These are phyloP conservation scores for Triticum aestivum DNA, from an alignment of 176 grass and related monocot species.

Conservation along the genomic window DNA sequence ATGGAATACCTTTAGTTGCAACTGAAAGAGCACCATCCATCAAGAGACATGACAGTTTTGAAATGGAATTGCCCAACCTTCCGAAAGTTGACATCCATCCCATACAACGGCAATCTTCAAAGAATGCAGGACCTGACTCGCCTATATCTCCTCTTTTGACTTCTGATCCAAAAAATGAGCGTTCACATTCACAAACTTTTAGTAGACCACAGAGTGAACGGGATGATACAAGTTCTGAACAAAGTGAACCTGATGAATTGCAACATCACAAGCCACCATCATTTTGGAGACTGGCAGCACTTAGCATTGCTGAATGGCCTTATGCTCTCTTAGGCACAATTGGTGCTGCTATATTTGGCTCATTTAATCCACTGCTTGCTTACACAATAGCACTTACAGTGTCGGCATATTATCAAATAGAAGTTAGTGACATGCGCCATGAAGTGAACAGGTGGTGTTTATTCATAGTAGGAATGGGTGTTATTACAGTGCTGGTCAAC, in stretches of 20 bases:
- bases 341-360: slow-evolving; percentile 97
- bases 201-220: slow-evolving; percentile 77
- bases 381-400: slow-evolving; percentile 96
- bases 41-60: slow-evolving; percentile 93
- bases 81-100: slow-evolving; percentile 92
- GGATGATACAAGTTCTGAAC: slow-evolving; percentile 66
- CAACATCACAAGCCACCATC: slow-evolving; percentile 77
- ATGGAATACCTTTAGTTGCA: slow-evolving; percentile 53
- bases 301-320: slow-evolving; percentile 97
- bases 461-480: slow-evolving; percentile 95
- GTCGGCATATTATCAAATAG: slow-evolving; percentile 89
- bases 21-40: slow-evolving; percentile 69
- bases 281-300: slow-evolving; percentile 91
- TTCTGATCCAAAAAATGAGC: slow-evolving; percentile 93
- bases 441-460: slow-evolving; percentile 98
- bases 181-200: slow-evolving; percentile 97
- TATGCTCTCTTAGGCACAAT: slow-evolving; percentile 97
- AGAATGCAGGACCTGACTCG: slow-evolving; percentile 92
- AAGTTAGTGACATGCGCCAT: slow-evolving; percentile 51
- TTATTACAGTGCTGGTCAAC: slow-evolving; percentile 95
- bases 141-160: slow-evolving; percentile 97
- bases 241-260: slow-evolving; percentile 56
- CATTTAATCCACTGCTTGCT: slow-evolving; percentile 96
- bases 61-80: slow-evolving; percentile 86
- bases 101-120: slow-evolving; percentile 80